A percentile compares a stretch with the other conserved stretches of the same genome.
These are phyloP conservation scores for Podila horticola DNA, from an alignment of 192 early-diverging fungal genomes.

Conservation along the genomic window DNA sequence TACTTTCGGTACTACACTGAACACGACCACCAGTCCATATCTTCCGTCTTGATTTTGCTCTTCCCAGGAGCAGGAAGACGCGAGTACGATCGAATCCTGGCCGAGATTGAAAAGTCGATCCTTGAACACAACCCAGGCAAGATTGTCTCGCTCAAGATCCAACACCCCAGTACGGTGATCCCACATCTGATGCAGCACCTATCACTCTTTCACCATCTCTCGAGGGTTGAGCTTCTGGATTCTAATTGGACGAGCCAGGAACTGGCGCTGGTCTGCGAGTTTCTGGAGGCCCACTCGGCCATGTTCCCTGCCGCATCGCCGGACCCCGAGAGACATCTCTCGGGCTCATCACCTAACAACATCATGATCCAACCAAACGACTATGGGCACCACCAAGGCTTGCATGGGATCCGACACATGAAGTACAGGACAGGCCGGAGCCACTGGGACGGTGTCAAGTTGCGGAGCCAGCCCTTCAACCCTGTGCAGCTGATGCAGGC, in stretches of 20 bases:
- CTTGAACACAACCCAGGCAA: slow-evolving; percentile 21
- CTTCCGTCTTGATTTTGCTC: slow-evolving; percentile 11
- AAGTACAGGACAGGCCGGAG: slow-evolving; percentile 18
- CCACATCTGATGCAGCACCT: slow-evolving; percentile 11
- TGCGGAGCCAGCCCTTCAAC: slow-evolving; percentile 15
- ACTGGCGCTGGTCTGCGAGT: slow-evolving; percentile 18
- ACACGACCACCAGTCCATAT: slow-evolving; percentile 24
- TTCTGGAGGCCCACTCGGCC: slow-evolving; percentile 16
- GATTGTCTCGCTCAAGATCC: slow-evolving; percentile 23
- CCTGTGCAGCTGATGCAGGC: slow-evolving; percentile 22
- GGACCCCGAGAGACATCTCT: background rate
- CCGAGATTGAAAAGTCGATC: slow-evolving; percentile 26
- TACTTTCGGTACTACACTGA: slow-evolving; percentile 35
- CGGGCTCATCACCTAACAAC: background rate
- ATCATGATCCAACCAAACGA: background rate
- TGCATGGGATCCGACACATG: slow-evolving; percentile 14
- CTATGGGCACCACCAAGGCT: background rate
- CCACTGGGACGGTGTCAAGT: slow-evolving; percentile 8
- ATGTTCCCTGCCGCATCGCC: slow-evolving; percentile 8
- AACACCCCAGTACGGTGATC: slow-evolving; percentile 1
- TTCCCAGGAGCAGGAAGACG: slow-evolving; percentile 40
- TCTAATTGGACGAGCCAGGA: slow-evolving; percentile 18
- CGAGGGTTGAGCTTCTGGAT: slow-evolving; percentile 20
- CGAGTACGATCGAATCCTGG: slow-evolving; percentile 23
- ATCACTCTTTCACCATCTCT: slow-evolving; percentile 12